phyloP scores from a whole-genome alignment of 2,329 filamentous ascomycete genomes.

The Rutstroemia sp. region DNA sequence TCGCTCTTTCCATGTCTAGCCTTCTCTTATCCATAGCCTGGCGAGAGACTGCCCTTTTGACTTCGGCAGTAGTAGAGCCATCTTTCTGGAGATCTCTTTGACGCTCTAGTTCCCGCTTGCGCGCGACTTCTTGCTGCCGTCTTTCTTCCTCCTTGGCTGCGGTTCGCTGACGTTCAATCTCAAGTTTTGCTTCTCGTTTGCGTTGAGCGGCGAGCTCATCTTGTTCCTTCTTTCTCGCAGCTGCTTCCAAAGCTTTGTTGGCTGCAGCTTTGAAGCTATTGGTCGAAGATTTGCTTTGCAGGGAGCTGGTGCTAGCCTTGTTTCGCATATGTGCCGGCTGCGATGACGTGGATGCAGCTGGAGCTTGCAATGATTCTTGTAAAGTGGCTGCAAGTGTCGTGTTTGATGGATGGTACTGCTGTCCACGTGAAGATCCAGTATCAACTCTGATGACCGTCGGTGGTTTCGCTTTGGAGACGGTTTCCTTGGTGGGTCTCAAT shows the following conservation, averaged over 20 bases:
- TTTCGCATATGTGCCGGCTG: conserved; percentile 42
- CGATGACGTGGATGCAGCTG: conserved; percentile 38
- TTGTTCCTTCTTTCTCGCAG: conserved; percentile 75
- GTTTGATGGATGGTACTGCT: conserved; percentile 54
- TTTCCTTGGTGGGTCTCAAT: conserved; percentile 54
- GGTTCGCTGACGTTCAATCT: conserved; percentile 69
- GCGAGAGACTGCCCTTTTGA: conserved; percentile 59
- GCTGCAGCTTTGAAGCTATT: conserved; percentile 60
- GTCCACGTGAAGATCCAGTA: conserved; percentile 56
- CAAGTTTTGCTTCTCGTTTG: conserved; percentile 74
- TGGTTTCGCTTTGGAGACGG: conserved; percentile 50
- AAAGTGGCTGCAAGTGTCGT: conserved; percentile 49
- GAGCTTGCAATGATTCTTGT: conserved; percentile 45
- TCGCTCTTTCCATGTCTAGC: conserved; percentile 52
- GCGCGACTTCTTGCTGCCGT: conserved; percentile 51
- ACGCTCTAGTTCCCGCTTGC: conserved; percentile 51
- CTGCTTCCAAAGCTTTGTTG: conserved; percentile 65
- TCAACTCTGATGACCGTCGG: conserved; percentile 69
- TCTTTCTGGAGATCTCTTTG: conserved; percentile 37
- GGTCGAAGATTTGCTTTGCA: conserved; percentile 33
- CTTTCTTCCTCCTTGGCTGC: conserved; percentile 59
- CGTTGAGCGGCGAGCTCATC: conserved; percentile 74
- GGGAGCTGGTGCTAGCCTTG: conserved; percentile 51
- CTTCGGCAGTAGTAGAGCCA: conserved; percentile 42
- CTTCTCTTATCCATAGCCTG: conserved; percentile 45